These are phyloP conservation scores for Penicillium sp. DNA, from an alignment of 2,329 filamentous ascomycete genomes.

Conservation along the genomic window DNA sequence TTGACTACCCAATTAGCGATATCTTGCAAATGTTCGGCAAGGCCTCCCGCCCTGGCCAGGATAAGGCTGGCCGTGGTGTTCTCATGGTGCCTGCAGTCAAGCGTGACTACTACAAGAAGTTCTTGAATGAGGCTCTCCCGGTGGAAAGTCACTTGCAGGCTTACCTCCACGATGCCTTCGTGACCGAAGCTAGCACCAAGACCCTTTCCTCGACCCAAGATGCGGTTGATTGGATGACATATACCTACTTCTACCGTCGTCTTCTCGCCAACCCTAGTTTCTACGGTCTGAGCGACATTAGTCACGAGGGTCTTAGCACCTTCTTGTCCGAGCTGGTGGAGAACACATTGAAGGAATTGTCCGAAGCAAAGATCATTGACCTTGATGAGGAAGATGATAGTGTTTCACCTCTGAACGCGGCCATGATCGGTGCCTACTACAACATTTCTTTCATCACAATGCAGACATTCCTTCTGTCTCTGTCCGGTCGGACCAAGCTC, in stretches of 20 bases:
- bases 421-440: conserved; percentile 98
- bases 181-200: conserved; percentile 94
- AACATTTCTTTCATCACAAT: conserved; percentile 99
- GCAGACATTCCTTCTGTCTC: conserved; percentile 94
- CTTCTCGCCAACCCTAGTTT: conserved; percentile 94
- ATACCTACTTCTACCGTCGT: conserved; percentile 96
- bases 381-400: conserved; percentile 92
- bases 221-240: conserved; percentile 97
- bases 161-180: conserved; percentile 92
- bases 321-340: conserved; percentile 95
- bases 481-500: conserved; percentile 85
- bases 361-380: conserved; percentile 93
- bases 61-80: conserved; percentile 84
- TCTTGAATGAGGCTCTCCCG: conserved; percentile 91
- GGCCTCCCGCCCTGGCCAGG: conserved; percentile 74
- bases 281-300: conserved; percentile 85
- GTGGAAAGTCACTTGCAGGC: conserved; percentile 92
- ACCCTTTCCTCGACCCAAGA: conserved; percentile 95
- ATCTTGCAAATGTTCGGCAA: conserved; percentile 98
- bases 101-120: conserved; percentile 98
- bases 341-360: conserved; percentile 83
- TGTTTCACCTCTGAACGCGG: conserved; percentile 86
- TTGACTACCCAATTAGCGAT: conserved; percentile 93
- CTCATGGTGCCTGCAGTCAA: conserved; percentile 94
- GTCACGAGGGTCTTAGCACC: conserved; percentile 88